phyloP scores from a whole-genome alignment of 1,284 basidiomycete genomes.

The Anthracocystis setariae region DNA sequence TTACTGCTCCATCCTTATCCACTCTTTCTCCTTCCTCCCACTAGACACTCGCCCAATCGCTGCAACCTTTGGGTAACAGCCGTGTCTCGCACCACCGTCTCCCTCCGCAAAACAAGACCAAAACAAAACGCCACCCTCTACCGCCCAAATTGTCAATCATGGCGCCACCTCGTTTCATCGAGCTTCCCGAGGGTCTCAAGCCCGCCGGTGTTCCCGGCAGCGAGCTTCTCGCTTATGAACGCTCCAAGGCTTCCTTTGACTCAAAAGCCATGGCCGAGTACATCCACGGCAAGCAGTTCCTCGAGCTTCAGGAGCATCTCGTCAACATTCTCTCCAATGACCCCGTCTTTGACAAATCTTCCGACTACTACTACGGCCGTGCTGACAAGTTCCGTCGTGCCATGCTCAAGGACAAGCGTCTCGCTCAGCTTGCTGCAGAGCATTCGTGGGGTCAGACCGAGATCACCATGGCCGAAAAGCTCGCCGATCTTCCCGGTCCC shows the following conservation, averaged over 20 bases:
- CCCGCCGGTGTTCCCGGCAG: constrained; percentile 56
- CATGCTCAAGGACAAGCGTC: constrained; percentile 67
- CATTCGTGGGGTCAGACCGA: constrained; percentile 68
- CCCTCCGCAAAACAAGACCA: background rate
- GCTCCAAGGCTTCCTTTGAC: constrained; percentile 61
- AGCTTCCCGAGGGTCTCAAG: constrained; percentile 57
- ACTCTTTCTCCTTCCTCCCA: no score
- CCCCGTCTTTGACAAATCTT: constrained; percentile 75
- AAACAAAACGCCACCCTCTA: background rate
- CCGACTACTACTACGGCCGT: constrained; percentile 70
- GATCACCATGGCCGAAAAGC: constrained; percentile 48
- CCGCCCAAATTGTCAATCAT: constrained; percentile 5
- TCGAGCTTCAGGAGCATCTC: constrained; percentile 70
- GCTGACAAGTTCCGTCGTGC: constrained; percentile 66
- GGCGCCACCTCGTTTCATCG: constrained; percentile 44
- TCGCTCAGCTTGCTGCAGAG: constrained; percentile 66
- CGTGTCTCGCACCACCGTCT: background rate
- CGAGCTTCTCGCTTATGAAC: constrained; percentile 58
- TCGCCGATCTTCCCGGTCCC: constrained; percentile 59
- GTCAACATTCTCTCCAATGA: constrained; percentile 73
- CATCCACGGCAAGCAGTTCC: constrained; percentile 57
- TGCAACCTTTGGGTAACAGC: no score
- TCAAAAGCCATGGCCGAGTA: constrained; percentile 56
- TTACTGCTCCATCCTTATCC: no score
- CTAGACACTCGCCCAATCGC: no score